A percentile compares a stretch with the other conserved stretches of the same genome.
phyloP scores from a whole-genome alignment of 2,329 filamentous ascomycete genomes.

The Knufia petricola region DNA sequence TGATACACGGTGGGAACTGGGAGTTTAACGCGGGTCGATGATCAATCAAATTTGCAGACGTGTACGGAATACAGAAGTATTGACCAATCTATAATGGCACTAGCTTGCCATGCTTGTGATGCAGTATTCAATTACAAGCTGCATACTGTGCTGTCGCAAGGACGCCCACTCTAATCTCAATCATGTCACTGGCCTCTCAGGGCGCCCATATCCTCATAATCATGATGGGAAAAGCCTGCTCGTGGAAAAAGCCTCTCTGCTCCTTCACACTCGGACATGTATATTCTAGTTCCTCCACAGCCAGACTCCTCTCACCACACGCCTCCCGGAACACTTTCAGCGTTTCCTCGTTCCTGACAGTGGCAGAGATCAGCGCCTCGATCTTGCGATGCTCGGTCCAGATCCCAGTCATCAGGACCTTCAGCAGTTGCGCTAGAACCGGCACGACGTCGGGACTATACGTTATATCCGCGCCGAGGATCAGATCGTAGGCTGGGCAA shows the following conservation, averaged over 20 bases:
- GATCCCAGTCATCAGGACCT: constrained; percentile 10
- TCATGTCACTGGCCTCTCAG: not conserved
- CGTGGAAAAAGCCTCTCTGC: constrained; percentile 41
- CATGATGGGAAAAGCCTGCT: constrained; percentile 8
- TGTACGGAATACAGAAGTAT: no score
- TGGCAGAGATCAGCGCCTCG: constrained; percentile 50
- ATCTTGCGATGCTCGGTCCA: constrained; percentile 14
- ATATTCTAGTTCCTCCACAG: constrained; percentile 32
- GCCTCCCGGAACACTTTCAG: constrained; percentile 49
- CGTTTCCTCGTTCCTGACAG: constrained; percentile 53
- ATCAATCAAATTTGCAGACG: no score
- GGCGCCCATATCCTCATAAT: constrained; percentile 4
- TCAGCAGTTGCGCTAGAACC: constrained; percentile 17
- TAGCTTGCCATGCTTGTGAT: no score
- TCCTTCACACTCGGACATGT: constrained; percentile 33
- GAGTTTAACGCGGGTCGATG: no score
- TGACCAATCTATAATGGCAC: no score
- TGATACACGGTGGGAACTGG: no score
- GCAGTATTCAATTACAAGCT: no score
- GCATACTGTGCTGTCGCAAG: no score
- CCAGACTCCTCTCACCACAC: constrained; percentile 37
- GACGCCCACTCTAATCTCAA: not conserved
- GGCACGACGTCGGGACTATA: constrained; percentile 22
- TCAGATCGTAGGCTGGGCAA: constrained; percentile 12
- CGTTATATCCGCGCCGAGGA: constrained; percentile 22